phyloP scores from a whole-genome alignment of 192 early-diverging fungal genomes.

The Backusella psychrophila region DNA sequence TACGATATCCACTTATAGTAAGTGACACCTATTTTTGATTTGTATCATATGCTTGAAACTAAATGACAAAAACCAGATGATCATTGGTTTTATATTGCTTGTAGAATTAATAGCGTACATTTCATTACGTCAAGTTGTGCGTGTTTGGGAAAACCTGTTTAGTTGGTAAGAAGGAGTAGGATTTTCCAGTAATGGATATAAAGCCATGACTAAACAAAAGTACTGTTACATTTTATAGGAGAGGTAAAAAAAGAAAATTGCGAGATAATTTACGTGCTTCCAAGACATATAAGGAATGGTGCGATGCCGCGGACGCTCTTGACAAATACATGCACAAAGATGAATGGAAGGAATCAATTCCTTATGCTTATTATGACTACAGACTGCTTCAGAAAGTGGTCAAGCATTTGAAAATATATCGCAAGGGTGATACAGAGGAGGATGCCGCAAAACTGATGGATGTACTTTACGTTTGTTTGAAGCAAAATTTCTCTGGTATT shows the following conservation, averaged over 20 bases:
- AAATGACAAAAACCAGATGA: constrained; percentile 30
- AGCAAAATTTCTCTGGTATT: constrained; percentile 73
- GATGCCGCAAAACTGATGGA: constrained; percentile 45
- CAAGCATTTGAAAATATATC: constrained; percentile 38
- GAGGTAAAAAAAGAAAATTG: constrained; percentile 51
- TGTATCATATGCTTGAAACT: background rate
- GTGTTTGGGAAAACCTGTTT: constrained; percentile 62
- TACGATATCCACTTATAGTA: constrained; percentile 56
- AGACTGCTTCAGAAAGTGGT: constrained; percentile 60
- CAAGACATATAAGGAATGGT: constrained; percentile 62
- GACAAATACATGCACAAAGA: constrained; percentile 67
- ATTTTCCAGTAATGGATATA: background rate
- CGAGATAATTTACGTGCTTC: constrained; percentile 51
- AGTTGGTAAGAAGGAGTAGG: constrained; percentile 43
- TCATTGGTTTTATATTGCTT: constrained; percentile 55
- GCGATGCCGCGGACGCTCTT: constrained; percentile 51
- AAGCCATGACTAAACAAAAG: background rate
- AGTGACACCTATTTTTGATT: constrained; percentile 6
- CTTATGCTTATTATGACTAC: constrained; percentile 64
- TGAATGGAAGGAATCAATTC: constrained; percentile 63
- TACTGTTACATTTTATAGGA: constrained; percentile 30
- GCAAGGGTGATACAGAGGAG: constrained; percentile 33
- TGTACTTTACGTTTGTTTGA: constrained; percentile 59
- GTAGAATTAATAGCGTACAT: constrained; percentile 62
- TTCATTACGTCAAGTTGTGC: constrained; percentile 56